Evolutionary conservation across 2,329 filamentous ascomycete species (phyloP), one percentile per base, ranked within the genome.

Genomic region (Paradendryphiella salina): DNA sequence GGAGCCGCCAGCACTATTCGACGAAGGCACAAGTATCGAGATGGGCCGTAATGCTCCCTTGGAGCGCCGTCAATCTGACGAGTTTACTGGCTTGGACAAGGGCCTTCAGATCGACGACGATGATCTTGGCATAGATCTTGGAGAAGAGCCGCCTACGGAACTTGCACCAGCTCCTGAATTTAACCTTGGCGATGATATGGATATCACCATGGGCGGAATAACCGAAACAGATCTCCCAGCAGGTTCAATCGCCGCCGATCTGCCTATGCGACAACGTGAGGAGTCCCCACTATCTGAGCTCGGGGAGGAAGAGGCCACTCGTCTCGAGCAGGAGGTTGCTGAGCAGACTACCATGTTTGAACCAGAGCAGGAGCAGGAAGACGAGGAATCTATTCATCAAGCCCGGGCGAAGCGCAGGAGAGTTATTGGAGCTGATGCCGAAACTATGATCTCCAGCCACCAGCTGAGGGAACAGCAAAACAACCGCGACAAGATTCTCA

Each of bases 381-480:
- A 82, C 20, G 80, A 77, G 38, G 67, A 75, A 23, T 75, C 76
- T n/a, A 73, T 84, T 38, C 85, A 77, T 74, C 89, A 84, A 49
- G 84, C 88, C 17, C 85, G 89, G 54, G 83, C 85, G 50, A 87
- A 89, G 73, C 90, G 89, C 74, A 86, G 90, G 63, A 96, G 88
- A 75, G 79, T 96, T 18, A 83, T 97, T 46, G 83, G 84, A 52
- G 85, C 89, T n/a, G 95, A 99, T 64, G 78, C 84, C 13, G 82
- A 90, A 59, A 96, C 90, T 15, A 85, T 90, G 66, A 81, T 96
- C 28, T 85, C 86, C 9, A 88, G 82, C 61, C 80, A 79, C 26
- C 85, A 93, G 59, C 91, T 99, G 75, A 90, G 90, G 71, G 85
- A 88, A 58, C 90, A 95, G 70, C 91, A 96, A 70, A 82, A 85